A percentile compares a stretch with the other conserved stretches of the same genome.
Evolutionary conservation across 345 rosid species (phyloP).

Genomic region (Acer yangbiense): DNA sequence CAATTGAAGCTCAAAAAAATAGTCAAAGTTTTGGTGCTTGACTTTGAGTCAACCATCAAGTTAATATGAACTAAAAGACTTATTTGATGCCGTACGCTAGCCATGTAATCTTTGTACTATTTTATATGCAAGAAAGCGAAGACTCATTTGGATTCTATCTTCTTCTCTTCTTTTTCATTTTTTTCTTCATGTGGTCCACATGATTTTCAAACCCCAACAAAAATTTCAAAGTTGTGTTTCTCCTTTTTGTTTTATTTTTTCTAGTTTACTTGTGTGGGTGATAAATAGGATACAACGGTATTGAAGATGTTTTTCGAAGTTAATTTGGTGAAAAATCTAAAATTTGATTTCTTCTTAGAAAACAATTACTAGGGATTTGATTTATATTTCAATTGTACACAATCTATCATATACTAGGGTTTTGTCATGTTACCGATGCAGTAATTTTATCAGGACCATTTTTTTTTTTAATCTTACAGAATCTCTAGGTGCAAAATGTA

Average conservation of each 20-base stretch:
- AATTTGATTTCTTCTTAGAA: too few species aligned
- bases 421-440: not conserved
- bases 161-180: too few species aligned
- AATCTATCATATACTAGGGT: not conserved
- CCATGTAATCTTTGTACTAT: not conserved
- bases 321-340: too few species aligned
- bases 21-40: not conserved
- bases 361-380: too few species aligned
- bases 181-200: not conserved
- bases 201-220: too few species aligned
- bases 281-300: too few species aligned
- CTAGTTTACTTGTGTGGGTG: too few species aligned
- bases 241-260: too few species aligned
- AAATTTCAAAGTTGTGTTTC: not conserved
- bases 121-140: not conserved
- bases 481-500: not conserved
- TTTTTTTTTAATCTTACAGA: too few species aligned
- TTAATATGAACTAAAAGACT: not conserved
- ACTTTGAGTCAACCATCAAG: not conserved
- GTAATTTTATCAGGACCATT: not conserved
- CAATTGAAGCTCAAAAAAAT: too few species aligned
- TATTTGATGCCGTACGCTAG: not conserved
- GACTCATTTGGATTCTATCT: not conserved
- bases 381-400: too few species aligned
- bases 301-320: too few species aligned